These are phyloP conservation scores for Cutaneotrichosporon cutaneum DNA, from an alignment of 1,284 basidiomycete species.

Conservation along the genomic window DNA sequence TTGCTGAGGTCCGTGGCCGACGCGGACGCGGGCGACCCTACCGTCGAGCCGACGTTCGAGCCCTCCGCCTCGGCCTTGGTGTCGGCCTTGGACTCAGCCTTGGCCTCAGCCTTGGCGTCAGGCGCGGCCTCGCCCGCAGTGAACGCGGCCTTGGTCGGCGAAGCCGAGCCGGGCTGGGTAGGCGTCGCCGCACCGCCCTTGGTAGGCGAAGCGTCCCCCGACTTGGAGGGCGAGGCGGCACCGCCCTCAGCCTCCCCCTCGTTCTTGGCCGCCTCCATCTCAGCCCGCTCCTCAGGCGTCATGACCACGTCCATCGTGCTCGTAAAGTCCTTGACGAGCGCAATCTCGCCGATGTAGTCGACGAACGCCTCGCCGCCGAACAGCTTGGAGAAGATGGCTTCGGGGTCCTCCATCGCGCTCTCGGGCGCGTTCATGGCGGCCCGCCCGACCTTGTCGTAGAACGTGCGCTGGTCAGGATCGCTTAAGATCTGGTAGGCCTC, in stretches of 20 bases:
- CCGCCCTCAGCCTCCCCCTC: slow-evolving; percentile 29
- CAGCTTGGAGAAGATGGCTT: slow-evolving; percentile 85
- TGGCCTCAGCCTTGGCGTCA: background rate
- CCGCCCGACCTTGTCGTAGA: slow-evolving; percentile 95
- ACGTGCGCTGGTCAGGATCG: slow-evolving; percentile 77
- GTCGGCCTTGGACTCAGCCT: slow-evolving; percentile 9
- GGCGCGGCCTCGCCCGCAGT: background rate
- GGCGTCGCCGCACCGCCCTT: slow-evolving; percentile 19
- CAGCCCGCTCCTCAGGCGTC: slow-evolving; percentile 87
- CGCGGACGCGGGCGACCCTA: slow-evolving; percentile 23
- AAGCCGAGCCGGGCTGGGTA: slow-evolving; percentile 1
- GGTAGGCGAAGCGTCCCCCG: slow-evolving; percentile 28
- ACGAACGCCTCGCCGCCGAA: slow-evolving; percentile 69
- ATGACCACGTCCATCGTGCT: slow-evolving; percentile 55
- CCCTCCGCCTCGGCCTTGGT: background rate
- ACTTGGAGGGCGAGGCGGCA: slow-evolving; percentile 24
- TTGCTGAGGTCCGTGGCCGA: slow-evolving; percentile 33
- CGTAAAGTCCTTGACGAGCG: slow-evolving; percentile 69
- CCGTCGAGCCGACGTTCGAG: slow-evolving; percentile 13
- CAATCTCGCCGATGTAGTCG: slow-evolving; percentile 92
- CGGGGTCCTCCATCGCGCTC: slow-evolving; percentile 65
- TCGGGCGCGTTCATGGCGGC: slow-evolving; percentile 47
- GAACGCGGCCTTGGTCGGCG: background rate
- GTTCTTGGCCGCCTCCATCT: slow-evolving; percentile 63
- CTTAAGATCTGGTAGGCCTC: slow-evolving; percentile 89